Conservation (phyloP, 164 flowering plant genomes). For the Dillenia turbinata region DNA sequence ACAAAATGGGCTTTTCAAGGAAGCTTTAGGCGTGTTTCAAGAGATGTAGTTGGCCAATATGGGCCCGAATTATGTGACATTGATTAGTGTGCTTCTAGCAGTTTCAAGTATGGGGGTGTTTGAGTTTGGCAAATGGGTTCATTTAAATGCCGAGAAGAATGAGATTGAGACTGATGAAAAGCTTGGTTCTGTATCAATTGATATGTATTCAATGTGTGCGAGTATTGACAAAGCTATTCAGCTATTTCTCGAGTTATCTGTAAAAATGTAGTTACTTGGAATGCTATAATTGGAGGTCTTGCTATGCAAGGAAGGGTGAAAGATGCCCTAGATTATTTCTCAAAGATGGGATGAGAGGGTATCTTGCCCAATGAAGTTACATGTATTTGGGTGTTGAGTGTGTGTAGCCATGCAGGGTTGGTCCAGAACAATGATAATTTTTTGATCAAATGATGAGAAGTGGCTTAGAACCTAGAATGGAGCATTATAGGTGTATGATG, state of each 20-base stretch:
- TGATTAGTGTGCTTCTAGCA: slow-evolving; percentile 56
- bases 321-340: slow-evolving; percentile 40
- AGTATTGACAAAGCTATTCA: slow-evolving; percentile 51
- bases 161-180: slow-evolving; percentile 42
- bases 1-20: slow-evolving; percentile 46
- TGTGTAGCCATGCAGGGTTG: too few species aligned
- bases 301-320: slow-evolving; percentile 53
- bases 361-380: slow-evolving; percentile 42
- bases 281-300: slow-evolving; percentile 45
- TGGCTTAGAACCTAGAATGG: slow-evolving; percentile 46
- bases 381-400: slow-evolving; percentile 40
- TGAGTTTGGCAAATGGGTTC: slow-evolving; percentile 59
- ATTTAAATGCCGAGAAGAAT: slow-evolving; percentile 44
- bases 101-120: slow-evolving; percentile 49
- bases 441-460: slow-evolving; percentile 40
- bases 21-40: slow-evolving; percentile 48
- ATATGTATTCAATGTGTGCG: slow-evolving; percentile 68
- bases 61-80: slow-evolving; percentile 52
- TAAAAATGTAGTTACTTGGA: slow-evolving; percentile 50
- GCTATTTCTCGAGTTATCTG: slow-evolving; percentile 34
- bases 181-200: slow-evolving; percentile 59
- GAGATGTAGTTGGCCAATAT: slow-evolving; percentile 46
- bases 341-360: slow-evolving; percentile 35
- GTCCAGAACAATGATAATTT: slow-evolving; percentile 31
- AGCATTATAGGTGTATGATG: slow-evolving; percentile 69